Base-by-base conservation (phyloP, 2,329 filamentous ascomycete species). In the Aspergillus fijiensis region DNA sequence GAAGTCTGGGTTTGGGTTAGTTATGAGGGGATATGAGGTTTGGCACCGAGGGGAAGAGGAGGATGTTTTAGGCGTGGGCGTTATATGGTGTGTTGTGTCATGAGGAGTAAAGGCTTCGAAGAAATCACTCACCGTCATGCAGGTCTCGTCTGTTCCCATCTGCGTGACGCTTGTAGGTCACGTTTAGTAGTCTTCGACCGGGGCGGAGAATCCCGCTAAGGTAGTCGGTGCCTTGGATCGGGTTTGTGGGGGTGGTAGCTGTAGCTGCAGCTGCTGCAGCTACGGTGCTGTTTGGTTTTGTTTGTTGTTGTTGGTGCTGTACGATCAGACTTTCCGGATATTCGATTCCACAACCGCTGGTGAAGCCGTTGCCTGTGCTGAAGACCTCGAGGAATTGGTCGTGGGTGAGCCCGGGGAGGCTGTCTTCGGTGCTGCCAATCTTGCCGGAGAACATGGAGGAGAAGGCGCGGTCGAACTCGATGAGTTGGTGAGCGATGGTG, bases 361-460 rank as follows among this genome's bases (percentile, higher is more conserved):
- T 76, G 55, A 77, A 76, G 1, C 72, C 73, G 51, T 74, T 75
- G 27, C 74, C 75, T 4, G 69, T 71, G 33, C 69, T 74, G 57
- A 76, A 77, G 1, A 74, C 70, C 14, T 77, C 61, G 5, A 75
- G 63, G 49, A 78, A 75, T 55, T 75, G 65, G 2, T 75, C 70
- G 35, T 75, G 71, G 0, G 71, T 72, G 10, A 77, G 59, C 0
- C 66, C 68, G 21, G 63, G 60, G 19, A 58, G 63, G 3, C 67
- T 65, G 25, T 70, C 65, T 49, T 72, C 64, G 3, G 66, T 63
- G 2, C 61, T 51, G 4, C 69, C 67, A 27, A 77, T 74, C 60
- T 75, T 74, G n/a, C 74, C 74, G 0, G 75, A 76, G 60, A 77
- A 77, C 70, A 77, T 73, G 19, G 71, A 73, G 0, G 77, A 76